A percentile compares a stretch with the other conserved stretches of the same genome.
Evolutionary conservation across 1,284 basidiomycete species (phyloP).

Genomic region (Exobasidium cylindrosporum): DNA sequence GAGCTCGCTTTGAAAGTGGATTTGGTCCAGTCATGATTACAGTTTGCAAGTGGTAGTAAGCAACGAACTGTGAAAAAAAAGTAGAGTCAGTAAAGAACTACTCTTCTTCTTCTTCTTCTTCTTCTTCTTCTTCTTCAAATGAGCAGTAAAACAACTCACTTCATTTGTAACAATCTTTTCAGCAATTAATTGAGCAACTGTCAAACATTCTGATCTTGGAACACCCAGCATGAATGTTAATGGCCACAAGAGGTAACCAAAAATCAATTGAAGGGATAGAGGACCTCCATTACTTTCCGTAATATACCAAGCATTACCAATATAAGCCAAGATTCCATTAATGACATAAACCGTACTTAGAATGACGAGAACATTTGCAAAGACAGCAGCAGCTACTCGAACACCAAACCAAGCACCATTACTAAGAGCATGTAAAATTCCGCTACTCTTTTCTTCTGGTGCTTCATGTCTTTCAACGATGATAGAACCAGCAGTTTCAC

Average conservation of each 20-base stretch:
- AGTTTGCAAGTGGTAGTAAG: conserved; percentile 61
- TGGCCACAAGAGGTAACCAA: conserved; percentile 81
- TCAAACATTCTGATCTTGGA: conserved; percentile 53
- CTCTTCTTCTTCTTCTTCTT: too few relatives aligned
- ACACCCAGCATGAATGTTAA: conserved; percentile 65
- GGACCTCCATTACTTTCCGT: conserved; percentile 56
- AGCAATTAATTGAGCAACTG: conserved; percentile 66
- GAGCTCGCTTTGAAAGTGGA: conserved; percentile 69
- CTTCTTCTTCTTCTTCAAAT: too few relatives aligned
- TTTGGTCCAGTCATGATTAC: conserved; percentile 50
- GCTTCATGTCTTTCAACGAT: conserved; percentile 69
- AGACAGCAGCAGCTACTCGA: conserved; percentile 78
- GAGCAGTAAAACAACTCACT: background rate
- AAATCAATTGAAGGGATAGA: conserved; percentile 73
- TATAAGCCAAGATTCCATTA: conserved; percentile 83
- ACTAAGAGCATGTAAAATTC: conserved; percentile 80
- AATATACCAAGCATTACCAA: conserved; percentile 81
- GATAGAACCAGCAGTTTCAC: conserved; percentile 76
- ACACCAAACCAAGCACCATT: conserved; percentile 82
- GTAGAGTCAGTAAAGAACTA: background rate
- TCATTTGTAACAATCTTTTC: conserved; percentile 72
- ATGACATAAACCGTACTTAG: conserved; percentile 71
- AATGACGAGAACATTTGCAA: conserved; percentile 73
- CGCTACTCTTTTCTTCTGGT: conserved; percentile 60
- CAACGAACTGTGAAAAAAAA: conserved; percentile 62